Evolutionary conservation across 2,329 filamentous ascomycete genomes (phyloP), one percentile per base, ranked within the genome.

Genomic region (Furcasterigmium furcatum): DNA sequence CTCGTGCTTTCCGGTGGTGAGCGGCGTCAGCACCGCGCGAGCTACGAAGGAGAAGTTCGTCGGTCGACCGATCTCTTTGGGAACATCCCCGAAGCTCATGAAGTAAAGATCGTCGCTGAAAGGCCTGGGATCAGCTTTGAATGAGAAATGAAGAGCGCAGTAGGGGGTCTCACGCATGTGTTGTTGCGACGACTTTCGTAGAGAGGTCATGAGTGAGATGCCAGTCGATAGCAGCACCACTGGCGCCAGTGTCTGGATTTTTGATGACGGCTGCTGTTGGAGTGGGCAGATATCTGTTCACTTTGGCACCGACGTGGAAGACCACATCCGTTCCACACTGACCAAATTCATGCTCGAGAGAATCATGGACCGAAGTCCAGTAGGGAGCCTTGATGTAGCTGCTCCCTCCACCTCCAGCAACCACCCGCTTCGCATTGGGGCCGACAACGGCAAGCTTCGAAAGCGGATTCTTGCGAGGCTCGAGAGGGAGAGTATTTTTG

Each of bases 401-500:
- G 30, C 40, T 42, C 12, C 40, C 40, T 9, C 40, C 40, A n/a
- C 40, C 40, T 21, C 32, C 32, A 8, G 32, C 32, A 5, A 35
- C 32, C 3, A 35, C 32, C 16, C 32, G n/a, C 14, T 40, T 40
- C 14, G 38, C 38, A 14, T 40, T 40, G 4, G 38, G 38, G 9
- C 38, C 38, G 5, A 40, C 21, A 27, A 40, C 22, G 14, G 38
- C 38, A n/a, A 27, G 9, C 22, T 24, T 38, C 14, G 38, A 16
- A 7, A 27, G 32, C 76, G 67, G 54, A 4, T 79, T 81, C 24
- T 79, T 70, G 53, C 24, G 14, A 2, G 79, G 82, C 19, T 75
- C 74, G 3, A 86, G 62, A 0, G 87, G 87, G 1, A 91, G 68
- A 0, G 84, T 60, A 8, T 68, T 68, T 24, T 75, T 73, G 12